These are phyloP conservation scores for Leccinum fuscescens DNA, from an alignment of 1,284 basidiomycete species.

Conservation along the genomic window DNA sequence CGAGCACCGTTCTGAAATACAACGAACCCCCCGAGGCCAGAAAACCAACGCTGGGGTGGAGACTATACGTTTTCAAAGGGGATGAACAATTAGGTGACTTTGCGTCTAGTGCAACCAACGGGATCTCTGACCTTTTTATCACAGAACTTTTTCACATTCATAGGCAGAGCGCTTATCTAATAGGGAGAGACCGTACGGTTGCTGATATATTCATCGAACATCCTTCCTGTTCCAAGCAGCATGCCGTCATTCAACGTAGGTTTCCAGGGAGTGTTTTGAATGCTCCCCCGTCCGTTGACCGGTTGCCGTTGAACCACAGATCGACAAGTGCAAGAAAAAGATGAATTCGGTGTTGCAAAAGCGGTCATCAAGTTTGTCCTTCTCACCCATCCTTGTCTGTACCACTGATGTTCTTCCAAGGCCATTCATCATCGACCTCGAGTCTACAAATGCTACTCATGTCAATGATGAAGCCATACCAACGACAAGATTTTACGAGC, in stretches of 20 bases:
- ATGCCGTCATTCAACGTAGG: slow-evolving; percentile 92
- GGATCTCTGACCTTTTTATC: slow-evolving; percentile 3
- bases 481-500: slow-evolving; percentile 86
- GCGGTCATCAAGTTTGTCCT: slow-evolving; percentile 72
- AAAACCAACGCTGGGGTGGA: slow-evolving; percentile 87
- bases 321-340: slow-evolving; percentile 81
- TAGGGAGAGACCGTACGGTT: slow-evolving; percentile 87
- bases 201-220: slow-evolving; percentile 92
- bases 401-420: slow-evolving; percentile 40
- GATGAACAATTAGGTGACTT: slow-evolving; percentile 85
- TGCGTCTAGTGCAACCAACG: neutral
- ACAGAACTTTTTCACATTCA: slow-evolving; percentile 88
- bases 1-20: slow-evolving; percentile 92
- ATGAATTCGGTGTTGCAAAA: slow-evolving; percentile 84
- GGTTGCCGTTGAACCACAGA: slow-evolving; percentile 41
- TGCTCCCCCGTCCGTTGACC: slow-evolving; percentile 9
- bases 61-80: slow-evolving; percentile 96
- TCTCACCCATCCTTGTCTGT: neutral
- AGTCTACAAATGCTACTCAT: slow-evolving; percentile 92
- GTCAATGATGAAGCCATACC: slow-evolving; percentile 91
- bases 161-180: slow-evolving; percentile 90
- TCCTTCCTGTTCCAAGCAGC: slow-evolving; percentile 97
- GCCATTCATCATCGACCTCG: slow-evolving; percentile 94
- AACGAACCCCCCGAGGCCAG: slow-evolving; percentile 98
- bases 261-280: slow-evolving; percentile 1